Percentiles rank a stretch among this genome's conserved stretches.
Conservation (phyloP, 805 yeast species). For the Yamadazyma insecticola region DNA sequence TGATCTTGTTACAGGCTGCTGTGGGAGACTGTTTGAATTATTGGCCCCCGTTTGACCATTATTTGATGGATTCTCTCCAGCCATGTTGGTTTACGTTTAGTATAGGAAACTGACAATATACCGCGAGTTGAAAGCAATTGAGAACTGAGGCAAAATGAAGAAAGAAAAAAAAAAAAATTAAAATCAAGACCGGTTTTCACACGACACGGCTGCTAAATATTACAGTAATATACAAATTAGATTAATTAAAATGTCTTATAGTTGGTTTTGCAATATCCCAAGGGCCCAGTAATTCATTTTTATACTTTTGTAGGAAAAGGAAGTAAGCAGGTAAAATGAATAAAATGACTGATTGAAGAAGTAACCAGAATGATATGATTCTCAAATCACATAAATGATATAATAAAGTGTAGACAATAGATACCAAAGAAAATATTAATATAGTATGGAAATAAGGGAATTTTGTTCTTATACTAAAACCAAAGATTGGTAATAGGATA, state of each 20-base stretch:
- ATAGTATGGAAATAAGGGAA: constrained; percentile 16
- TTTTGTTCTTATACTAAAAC: constrained; percentile 49
- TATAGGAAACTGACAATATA: no score
- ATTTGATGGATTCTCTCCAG: background rate
- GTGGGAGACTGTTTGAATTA: constrained; percentile 1
- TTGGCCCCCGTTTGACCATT: background rate
- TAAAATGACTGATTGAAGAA: constrained; percentile 43
- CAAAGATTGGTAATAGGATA: constrained; percentile 69
- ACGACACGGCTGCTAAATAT: background rate
- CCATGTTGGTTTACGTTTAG: no score
- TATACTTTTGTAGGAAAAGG: constrained; percentile 67
- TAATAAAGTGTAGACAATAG: constrained; percentile 18
- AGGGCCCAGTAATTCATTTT: constrained; percentile 85
- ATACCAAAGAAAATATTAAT: constrained; percentile 19
- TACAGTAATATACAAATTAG: no score
- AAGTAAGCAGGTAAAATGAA: constrained; percentile 68
- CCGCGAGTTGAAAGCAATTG: no score
- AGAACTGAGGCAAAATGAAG: no score
- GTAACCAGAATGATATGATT: constrained; percentile 45
- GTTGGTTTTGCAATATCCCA: constrained; percentile 85
- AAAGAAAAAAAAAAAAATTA: no score
- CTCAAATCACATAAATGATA: constrained; percentile 19
- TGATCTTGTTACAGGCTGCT: constrained; percentile 11
- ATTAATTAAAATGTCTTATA: no score
- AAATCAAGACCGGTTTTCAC: no score